Base-by-base conservation (phyloP, 441 rosid genomes). In the Corymbia calophylla region DNA sequence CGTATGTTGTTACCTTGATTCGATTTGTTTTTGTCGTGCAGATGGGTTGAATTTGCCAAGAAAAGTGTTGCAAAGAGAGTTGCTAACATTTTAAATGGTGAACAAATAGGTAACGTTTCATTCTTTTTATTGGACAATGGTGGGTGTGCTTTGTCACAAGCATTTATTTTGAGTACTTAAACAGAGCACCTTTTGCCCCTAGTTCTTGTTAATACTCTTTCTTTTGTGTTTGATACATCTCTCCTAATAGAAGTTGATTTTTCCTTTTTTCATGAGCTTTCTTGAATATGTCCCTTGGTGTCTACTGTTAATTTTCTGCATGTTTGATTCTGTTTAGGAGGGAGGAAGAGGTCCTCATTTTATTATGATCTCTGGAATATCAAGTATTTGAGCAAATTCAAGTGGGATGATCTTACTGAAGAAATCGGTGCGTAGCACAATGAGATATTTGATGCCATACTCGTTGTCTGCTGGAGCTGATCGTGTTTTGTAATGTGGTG, bases 321-420 rank as follows among this genome's bases (percentile, higher is more conserved):
- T 39, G 77, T 89, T 86, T 89, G 55, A 89, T 86, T 85, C 77
- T 91, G 84, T 88, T 87, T 87, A 96, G 99, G 99, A 88, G 99
- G 99, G 73, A 98, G 91, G 93, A 98, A 97, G 94, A 93, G 97
- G 90, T 96, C 99, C 16, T 82, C 95, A 4, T 93, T 94, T 87
- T 96, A 94, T 90, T 97, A 95, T 89, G 99, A 98, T 91, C 93
- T 95, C 87, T 97, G 99, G 99, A 98, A 97, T 94, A 97, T 96
- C 91, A 98, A 95, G 90, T 98, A 98, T 94, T 93, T 98, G 88
- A 96, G 97, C 89, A 96, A 97, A 93, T 98, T 98, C 94, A 96
- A 95, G 90, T 98, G 99, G 99, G 99, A 98, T 55, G 96, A 97
- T 94, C 98, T 97, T 87, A 95, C 97, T 6, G 97, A 94, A 89